These are phyloP conservation scores for Litsea cubeba DNA, from an alignment of 164 flowering plant species.

Conservation along the genomic window DNA sequence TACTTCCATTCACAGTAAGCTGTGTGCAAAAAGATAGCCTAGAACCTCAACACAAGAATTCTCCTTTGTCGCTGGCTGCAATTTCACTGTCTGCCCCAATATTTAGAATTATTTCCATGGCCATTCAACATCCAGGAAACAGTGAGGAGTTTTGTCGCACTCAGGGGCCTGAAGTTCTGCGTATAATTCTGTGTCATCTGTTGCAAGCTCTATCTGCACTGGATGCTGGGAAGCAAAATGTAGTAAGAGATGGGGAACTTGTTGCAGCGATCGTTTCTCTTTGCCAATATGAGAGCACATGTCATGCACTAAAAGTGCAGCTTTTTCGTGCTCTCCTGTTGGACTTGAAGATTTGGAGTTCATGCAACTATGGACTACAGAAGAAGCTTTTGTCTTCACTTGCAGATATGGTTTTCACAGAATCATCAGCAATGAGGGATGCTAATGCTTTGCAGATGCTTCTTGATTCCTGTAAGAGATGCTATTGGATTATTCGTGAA, in stretches of 20 bases:
- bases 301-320: slow-evolving; percentile 82
- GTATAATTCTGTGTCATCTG: slow-evolving; percentile 69
- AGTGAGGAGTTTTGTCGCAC: slow-evolving; percentile 78
- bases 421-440: slow-evolving; percentile 84
- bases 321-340: slow-evolving; percentile 74
- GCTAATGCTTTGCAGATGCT: slow-evolving; percentile 98
- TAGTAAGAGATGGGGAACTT: slow-evolving; percentile 86
- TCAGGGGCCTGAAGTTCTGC: slow-evolving; percentile 84
- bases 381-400: slow-evolving; percentile 95
- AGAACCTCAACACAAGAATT: slow-evolving; percentile 58
- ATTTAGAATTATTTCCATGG: slow-evolving; percentile 75
- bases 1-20: slow-evolving; percentile 80
- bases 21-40: slow-evolving; percentile 59
- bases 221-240: slow-evolving; percentile 49
- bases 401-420: slow-evolving; percentile 99
- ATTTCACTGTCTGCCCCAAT: slow-evolving; percentile 75
- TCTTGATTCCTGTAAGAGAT: slow-evolving; percentile 94
- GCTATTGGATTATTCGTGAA: slow-evolving; percentile 90
- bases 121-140: slow-evolving; percentile 82
- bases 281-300: slow-evolving; percentile 80
- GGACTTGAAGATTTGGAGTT: slow-evolving; percentile 93
- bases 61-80: slow-evolving; percentile 52
- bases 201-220: slow-evolving; percentile 69
- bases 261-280: slow-evolving; percentile 89
- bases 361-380: slow-evolving; percentile 91